Percentiles rank a stretch among this genome's conserved stretches.
phyloP scores from a whole-genome alignment of 352 stramenopile genomes.

The Phytophthora tubulina region DNA sequence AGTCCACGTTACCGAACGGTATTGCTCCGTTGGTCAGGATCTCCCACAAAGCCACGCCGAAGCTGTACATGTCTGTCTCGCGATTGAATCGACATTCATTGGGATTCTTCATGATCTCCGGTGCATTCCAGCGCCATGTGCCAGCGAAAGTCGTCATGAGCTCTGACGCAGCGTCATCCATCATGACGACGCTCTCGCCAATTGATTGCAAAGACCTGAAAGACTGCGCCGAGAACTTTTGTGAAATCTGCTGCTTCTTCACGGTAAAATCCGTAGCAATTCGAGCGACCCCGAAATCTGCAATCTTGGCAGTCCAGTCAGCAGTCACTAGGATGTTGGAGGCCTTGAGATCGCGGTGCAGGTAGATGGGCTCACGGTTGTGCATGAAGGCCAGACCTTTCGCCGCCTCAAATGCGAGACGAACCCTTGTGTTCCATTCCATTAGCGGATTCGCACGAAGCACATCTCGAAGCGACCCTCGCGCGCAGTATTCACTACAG shows the following conservation, averaged over 20 bases:
- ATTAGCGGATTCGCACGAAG: constrained; percentile 68
- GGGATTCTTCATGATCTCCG: constrained; percentile 77
- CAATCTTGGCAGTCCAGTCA: constrained; percentile 80
- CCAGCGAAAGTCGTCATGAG: constrained; percentile 74
- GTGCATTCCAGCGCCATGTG: constrained; percentile 81
- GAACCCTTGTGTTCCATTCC: constrained; percentile 76
- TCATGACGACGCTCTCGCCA: constrained; percentile 34
- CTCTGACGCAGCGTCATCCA: constrained; percentile 44
- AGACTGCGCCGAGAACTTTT: constrained; percentile 33
- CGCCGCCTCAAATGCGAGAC: constrained; percentile 70
- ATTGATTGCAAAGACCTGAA: constrained; percentile 41
- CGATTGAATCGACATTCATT: constrained; percentile 76
- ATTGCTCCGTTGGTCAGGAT: constrained; percentile 74
- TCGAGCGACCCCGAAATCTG: constrained; percentile 79
- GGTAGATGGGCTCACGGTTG: constrained; percentile 76
- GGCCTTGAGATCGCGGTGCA: constrained; percentile 79
- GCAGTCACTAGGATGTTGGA: constrained; percentile 82
- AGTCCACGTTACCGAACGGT: constrained; percentile 71
- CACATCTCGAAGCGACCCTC: constrained; percentile 69
- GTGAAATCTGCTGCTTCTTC: constrained; percentile 46
- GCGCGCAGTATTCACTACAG: constrained; percentile 69
- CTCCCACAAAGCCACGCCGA: constrained; percentile 74
- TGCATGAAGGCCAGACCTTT: constrained; percentile 87
- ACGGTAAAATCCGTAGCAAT: constrained; percentile 75
- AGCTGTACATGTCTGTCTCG: constrained; percentile 83